Evolutionary conservation across 176 grass and related monocot species (phyloP).

Genomic region (Cenchrus purpureus): DNA sequence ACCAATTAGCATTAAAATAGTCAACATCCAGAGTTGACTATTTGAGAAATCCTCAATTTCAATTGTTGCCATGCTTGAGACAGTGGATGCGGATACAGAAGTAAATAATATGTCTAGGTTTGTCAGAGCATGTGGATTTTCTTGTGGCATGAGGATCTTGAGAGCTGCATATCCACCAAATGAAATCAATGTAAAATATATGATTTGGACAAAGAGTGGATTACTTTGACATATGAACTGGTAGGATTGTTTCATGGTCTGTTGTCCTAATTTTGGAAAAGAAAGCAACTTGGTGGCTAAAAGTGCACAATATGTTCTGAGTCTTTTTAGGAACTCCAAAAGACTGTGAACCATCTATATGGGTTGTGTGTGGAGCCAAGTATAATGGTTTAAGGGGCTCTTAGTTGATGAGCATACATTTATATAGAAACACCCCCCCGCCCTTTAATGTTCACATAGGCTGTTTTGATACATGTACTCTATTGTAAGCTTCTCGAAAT

Average conservation of each 20-base stretch:
- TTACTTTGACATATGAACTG: slow-evolving; percentile 50
- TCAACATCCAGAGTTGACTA: slow-evolving; percentile 62
- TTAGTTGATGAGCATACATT: slow-evolving; percentile 15
- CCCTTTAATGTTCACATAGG: neutral
- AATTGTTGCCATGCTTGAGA: slow-evolving; percentile 77
- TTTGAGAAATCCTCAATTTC: slow-evolving; percentile 85
- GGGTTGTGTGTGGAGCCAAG: slow-evolving; percentile 20
- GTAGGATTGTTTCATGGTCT: slow-evolving; percentile 39
- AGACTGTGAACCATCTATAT: slow-evolving; percentile 29
- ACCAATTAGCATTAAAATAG: slow-evolving; percentile 68
- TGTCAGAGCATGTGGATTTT: slow-evolving; percentile 17
- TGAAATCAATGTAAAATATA: slow-evolving; percentile 61
- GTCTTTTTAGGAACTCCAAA: slow-evolving; percentile 22
- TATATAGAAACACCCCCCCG: slow-evolving; percentile 9
- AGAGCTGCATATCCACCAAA: slow-evolving; percentile 61
- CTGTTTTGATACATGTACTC: neutral
- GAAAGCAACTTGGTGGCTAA: slow-evolving; percentile 38
- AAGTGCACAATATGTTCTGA: slow-evolving; percentile 37
- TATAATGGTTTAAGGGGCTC: slow-evolving; percentile 9
- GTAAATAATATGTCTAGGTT: slow-evolving; percentile 66
- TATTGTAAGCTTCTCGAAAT: neutral
- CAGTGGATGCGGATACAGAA: slow-evolving; percentile 68
- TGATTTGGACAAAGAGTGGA: slow-evolving; percentile 46
- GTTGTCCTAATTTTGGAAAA: slow-evolving; percentile 39
- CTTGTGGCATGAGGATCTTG: slow-evolving; percentile 54